Base-by-base conservation (phyloP, 345 rosid species). In the Linum usitatissimum region DNA sequence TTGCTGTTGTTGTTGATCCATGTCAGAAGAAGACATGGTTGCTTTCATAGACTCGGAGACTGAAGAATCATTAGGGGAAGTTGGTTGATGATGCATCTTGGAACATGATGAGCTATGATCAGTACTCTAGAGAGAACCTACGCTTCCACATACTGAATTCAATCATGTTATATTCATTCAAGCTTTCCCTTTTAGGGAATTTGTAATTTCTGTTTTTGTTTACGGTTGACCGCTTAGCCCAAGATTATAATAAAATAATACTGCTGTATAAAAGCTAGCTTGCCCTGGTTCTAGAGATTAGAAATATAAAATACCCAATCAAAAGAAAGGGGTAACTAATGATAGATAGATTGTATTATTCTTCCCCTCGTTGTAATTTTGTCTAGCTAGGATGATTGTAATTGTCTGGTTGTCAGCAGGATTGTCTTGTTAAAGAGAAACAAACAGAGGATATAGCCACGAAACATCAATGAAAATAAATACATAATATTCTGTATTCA, bases 31-130 rank as follows among this genome's bases (percentile, higher is more conserved):
- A 6, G 18, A 9, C 30, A 28, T 18, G 14, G 15, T 31, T 20
- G 66, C 53, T 55, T 58, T 79, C 57, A 74, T 84, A 30, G 74
- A 66, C 53, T 68, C 70, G 6, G 64, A 58, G 57, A 64, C 18
- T 3, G 82, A 71, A 30, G 69, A 68, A 4, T 63, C 80, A 9
- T 60, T 63, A 0, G 79, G 77, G 19, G 85, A 76, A 57, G 72
- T 67, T 36, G 73, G 59, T 45, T 45, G 51, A 45, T 45, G 51
- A 9, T 18, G 30, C 62, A 65, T 31, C 39, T 53, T 69, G 54
- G 60, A 10, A 73, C 74, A 67, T 60, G 86, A 72, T 59, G 23
- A n/a, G 59, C 59, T 74, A 74, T n/a, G n/a, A n/a, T 80, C 85
- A 66, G 14, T 45, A 10, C 68, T 77, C 71, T 76, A 73, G 30